Evolutionary conservation across 257 asterid species (phyloP).

Genomic region (Solanum clarkiae): DNA sequence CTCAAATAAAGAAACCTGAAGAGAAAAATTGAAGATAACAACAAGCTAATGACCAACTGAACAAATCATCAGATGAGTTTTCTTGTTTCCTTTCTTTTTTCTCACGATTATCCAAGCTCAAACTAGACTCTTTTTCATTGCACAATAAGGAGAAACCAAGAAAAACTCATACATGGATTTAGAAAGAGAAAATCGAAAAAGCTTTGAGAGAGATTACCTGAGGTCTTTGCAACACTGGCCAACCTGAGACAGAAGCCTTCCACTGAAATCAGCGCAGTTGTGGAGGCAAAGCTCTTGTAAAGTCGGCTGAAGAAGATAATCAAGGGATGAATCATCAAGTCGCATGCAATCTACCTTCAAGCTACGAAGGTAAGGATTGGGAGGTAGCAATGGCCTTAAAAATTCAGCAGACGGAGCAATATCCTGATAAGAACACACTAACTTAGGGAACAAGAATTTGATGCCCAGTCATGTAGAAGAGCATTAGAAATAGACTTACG

Average conservation of each 20-base stretch:
- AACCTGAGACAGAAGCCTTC: conserved; percentile 53
- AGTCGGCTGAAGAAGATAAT: conserved; percentile 45
- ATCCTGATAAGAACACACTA: conserved; percentile 27
- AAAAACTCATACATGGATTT: background rate
- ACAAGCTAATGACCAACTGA: conserved; percentile 7
- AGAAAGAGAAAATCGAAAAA: background rate
- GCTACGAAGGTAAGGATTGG: conserved; percentile 56
- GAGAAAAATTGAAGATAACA: conserved; percentile 8
- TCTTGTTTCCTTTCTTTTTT: background rate
- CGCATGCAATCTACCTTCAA: conserved; percentile 74
- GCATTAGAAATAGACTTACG: conserved; percentile 21
- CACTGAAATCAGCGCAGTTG: conserved; percentile 70
- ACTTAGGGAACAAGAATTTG: background rate
- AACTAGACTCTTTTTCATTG: background rate
- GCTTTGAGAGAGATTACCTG: conserved; percentile 26
- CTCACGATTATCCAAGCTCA: background rate
- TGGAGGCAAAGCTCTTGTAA: conserved; percentile 63
- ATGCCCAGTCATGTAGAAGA: background rate
- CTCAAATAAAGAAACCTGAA: conserved; percentile 85
- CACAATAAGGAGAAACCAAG: background rate
- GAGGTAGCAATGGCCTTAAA: conserved; percentile 51
- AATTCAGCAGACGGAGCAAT: conserved; percentile 55
- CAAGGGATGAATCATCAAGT: conserved; percentile 69
- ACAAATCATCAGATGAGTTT: conserved; percentile 4
- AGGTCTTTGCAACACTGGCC: conserved; percentile 69